Evolutionary conservation across 495 filamentous ascomycete genomes (phyloP).

Genomic region (Aspergillus ostianus): DNA sequence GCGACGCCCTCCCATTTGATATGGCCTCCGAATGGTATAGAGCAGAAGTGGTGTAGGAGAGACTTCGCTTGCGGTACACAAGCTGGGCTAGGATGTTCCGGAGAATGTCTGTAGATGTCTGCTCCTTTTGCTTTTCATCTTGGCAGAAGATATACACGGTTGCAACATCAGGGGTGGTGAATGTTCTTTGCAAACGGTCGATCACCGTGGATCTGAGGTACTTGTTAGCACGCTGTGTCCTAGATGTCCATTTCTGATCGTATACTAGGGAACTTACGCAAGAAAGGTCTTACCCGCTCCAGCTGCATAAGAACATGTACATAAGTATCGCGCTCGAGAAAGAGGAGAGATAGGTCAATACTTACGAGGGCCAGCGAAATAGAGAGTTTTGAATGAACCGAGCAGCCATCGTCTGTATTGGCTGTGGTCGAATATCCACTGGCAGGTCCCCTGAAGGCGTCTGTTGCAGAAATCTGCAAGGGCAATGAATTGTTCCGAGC

Average conservation of each 20-base stretch:
- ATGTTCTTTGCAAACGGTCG: constrained; percentile 29
- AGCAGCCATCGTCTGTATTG: constrained; percentile 28
- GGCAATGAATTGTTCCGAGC: constrained; percentile 24
- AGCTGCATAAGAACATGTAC: constrained; percentile 17
- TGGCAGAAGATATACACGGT: constrained; percentile 34
- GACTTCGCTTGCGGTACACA: constrained; percentile 28
- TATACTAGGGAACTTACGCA: constrained; percentile 20
- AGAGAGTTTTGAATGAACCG: constrained; percentile 27
- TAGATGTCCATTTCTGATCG: neutral
- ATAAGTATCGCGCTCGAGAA: neutral
- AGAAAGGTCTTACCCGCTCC: constrained; percentile 39
- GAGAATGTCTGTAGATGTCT: constrained; percentile 22
- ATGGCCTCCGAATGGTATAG: constrained; percentile 28
- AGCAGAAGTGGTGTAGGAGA: constrained; percentile 20
- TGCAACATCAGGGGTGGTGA: constrained; percentile 35
- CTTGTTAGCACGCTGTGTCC: neutral
- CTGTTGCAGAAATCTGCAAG: constrained; percentile 32
- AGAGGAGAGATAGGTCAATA: neutral
- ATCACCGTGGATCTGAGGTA: constrained; percentile 27
- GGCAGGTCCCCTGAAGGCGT: constrained; percentile 27
- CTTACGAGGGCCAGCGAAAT: constrained; percentile 33
- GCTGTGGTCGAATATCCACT: constrained; percentile 31
- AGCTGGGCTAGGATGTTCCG: constrained; percentile 33
- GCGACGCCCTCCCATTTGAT: constrained; percentile 20
- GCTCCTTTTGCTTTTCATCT: constrained; percentile 23